Evolutionary conservation across 768 basidiomycete species (phyloP), one percentile per base, ranked within the genome.

Genomic region (Serendipita indica): DNA sequence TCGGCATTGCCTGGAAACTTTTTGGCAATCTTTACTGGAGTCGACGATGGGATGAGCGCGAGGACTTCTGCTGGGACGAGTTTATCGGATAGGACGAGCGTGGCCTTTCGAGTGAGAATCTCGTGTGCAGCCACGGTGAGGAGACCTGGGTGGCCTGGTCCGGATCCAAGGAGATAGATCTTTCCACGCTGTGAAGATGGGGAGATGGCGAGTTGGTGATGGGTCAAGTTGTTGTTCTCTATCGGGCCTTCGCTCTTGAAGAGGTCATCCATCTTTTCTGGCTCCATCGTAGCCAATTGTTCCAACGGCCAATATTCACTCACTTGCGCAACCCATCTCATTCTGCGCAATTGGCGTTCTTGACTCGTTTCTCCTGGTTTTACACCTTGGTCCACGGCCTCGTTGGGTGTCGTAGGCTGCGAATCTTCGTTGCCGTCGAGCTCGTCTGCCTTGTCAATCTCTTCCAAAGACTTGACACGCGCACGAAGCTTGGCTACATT

Each of bases 1-100:
- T 99, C 94, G 1, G 91, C 89, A 67, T 98, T 98, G 0, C 96
- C 96, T 0, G 96, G 96, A 72, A 94, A 97, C 67, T 99, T 99
- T 63, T 85, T 84, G 16, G 96, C 96, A 64, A 98, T 96, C 37
- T 33, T 22, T 1, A 28, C 14, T 0, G 60, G 18, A 33, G 68
- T 70, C 22, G 67, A 70, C 3, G 74, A 68, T 0, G 93, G 94
- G 57, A 98, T 88, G 27, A 97, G 74, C 0, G 78, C 82, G 18
- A 99, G 81, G 6, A 99, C 86, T 5, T 84, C 81, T 13, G 84
- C 77, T 0, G 94, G 94, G 1, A 98, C 94, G 28, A 99, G 85
- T 66, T 99, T 99, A 72, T 99, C 96, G 13, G 91, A 88, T 12
- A 99, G 79, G 10, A 98, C 89, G 25, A 96, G 73, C 63, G 94